These are phyloP conservation scores for Fusarium gaditjirri DNA, from an alignment of 2,329 filamentous ascomycete genomes.

Conservation along the genomic window DNA sequence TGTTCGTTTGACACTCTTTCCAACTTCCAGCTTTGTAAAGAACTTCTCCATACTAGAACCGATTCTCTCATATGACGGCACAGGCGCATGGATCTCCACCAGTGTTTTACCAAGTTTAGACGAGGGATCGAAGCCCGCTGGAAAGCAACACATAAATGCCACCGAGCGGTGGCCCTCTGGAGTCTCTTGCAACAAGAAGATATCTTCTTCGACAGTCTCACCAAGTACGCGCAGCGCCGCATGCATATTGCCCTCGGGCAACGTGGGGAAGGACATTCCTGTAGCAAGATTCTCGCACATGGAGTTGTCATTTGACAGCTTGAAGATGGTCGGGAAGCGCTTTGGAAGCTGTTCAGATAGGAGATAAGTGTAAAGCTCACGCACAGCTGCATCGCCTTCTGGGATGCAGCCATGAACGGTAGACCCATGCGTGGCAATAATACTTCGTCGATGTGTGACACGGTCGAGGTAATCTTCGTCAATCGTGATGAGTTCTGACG, in stretches of 20 bases:
- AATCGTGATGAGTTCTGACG: slow-evolving; percentile 63
- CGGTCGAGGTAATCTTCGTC: slow-evolving; percentile 61
- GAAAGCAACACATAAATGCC: slow-evolving; percentile 55
- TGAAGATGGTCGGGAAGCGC: slow-evolving; percentile 62
- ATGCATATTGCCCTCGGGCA: not conserved
- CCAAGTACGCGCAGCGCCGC: slow-evolving; percentile 21
- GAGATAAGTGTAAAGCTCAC: slow-evolving; percentile 61
- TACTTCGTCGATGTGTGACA: slow-evolving; percentile 52
- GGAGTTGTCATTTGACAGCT: slow-evolving; percentile 46
- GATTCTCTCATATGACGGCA: slow-evolving; percentile 66
- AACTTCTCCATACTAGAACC: slow-evolving; percentile 65
- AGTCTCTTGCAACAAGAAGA: slow-evolving; percentile 61
- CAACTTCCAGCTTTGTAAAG: slow-evolving; percentile 59
- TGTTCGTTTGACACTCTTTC: slow-evolving; percentile 60
- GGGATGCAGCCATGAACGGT: slow-evolving; percentile 57
- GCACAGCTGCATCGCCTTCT: slow-evolving; percentile 54
- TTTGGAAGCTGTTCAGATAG: slow-evolving; percentile 58
- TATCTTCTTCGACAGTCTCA: slow-evolving; percentile 31
- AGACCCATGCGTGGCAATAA: slow-evolving; percentile 46
- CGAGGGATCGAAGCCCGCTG: slow-evolving; percentile 63
- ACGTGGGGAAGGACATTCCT: slow-evolving; percentile 39
- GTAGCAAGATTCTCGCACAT: slow-evolving; percentile 56
- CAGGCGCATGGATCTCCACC: slow-evolving; percentile 54
- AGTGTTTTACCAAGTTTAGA: slow-evolving; percentile 61
- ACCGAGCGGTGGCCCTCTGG: slow-evolving; percentile 55